Conservation (phyloP, 345 rosid genomes). For the Stellera chamaejasme region DNA sequence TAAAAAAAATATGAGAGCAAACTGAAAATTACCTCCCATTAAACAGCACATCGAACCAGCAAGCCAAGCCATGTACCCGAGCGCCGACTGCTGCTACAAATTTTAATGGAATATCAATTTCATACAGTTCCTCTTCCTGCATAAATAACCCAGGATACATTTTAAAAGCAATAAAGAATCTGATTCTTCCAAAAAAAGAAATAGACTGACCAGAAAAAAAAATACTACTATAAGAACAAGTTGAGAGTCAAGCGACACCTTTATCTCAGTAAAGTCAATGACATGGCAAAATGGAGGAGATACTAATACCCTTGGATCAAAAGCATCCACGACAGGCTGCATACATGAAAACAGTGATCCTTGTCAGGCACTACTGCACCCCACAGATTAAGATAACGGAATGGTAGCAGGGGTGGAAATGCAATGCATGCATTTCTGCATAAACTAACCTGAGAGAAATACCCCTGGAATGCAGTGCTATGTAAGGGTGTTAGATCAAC, state of each 20-base stretch:
- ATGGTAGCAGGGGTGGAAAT: too few relatives aligned
- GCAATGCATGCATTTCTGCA: not conserved
- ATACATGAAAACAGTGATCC: slow-evolving; percentile 12
- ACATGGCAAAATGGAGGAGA: slow-evolving; percentile 61
- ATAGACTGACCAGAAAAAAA: not conserved
- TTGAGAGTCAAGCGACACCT: slow-evolving; percentile 35
- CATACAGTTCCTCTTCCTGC: slow-evolving; percentile 90
- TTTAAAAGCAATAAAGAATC: not conserved
- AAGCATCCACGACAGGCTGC: slow-evolving; percentile 99
- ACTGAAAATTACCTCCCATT: slow-evolving; percentile 63
- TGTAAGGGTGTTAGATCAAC: slow-evolving; percentile 79
- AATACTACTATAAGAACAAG: not conserved
- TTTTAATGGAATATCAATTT: slow-evolving; percentile 82
- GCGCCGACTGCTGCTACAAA: slow-evolving; percentile 79
- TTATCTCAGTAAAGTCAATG: slow-evolving; percentile 64
- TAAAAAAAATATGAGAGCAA: not conserved
- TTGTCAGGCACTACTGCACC: not conserved
- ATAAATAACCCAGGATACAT: slow-evolving; percentile 8
- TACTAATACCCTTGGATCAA: slow-evolving; percentile 94
- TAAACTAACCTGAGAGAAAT: slow-evolving; percentile 79
- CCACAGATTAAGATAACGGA: too few relatives aligned
- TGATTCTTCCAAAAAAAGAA: not conserved
- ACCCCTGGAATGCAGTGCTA: slow-evolving; percentile 86
- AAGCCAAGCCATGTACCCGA: slow-evolving; percentile 92
- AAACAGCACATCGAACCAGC: slow-evolving; percentile 96